Percentiles rank a stretch among this genome's conserved stretches.
Conservation (phyloP, 2,329 filamentous ascomycete species). For the Claviceps sp. region DNA sequence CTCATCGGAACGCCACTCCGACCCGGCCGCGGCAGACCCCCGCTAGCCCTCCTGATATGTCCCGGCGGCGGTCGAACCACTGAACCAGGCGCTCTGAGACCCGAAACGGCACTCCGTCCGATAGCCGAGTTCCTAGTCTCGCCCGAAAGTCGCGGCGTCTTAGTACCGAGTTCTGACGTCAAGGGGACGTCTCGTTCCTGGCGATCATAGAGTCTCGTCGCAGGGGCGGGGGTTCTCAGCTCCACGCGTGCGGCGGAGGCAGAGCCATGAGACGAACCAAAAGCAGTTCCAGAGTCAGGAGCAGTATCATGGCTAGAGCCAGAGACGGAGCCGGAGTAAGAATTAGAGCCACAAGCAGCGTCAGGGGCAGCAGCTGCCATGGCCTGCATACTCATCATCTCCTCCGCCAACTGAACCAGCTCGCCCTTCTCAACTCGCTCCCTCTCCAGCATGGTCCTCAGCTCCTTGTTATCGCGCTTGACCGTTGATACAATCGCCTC, state of each 20-base stretch:
- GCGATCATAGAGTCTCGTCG: background rate
- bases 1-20: slow-evolving; percentile 61
- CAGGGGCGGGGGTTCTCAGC: slow-evolving; percentile 1
- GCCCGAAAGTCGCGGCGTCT: slow-evolving; percentile 34
- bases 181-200: background rate
- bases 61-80: slow-evolving; percentile 26
- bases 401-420: slow-evolving; percentile 66
- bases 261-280: background rate
- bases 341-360: background rate
- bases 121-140: slow-evolving; percentile 19
- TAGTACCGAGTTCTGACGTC: slow-evolving; percentile 9
- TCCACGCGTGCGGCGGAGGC: slow-evolving; percentile 8
- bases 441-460: slow-evolving; percentile 52
- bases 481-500: slow-evolving; percentile 58
- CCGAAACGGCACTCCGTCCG: slow-evolving; percentile 31
- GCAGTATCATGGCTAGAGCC: too few relatives aligned
- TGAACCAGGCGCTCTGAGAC: slow-evolving; percentile 46
- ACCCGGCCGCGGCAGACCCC: slow-evolving; percentile 36
- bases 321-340: too few relatives aligned
- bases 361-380: background rate
- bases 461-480: slow-evolving; percentile 52
- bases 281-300: too few relatives aligned
- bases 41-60: slow-evolving; percentile 31
- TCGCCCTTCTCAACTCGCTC: slow-evolving; percentile 77
- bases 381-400: slow-evolving; percentile 61